phyloP scores from a whole-genome alignment of 495 filamentous ascomycete genomes.

The Podospora pseudocomata region DNA sequence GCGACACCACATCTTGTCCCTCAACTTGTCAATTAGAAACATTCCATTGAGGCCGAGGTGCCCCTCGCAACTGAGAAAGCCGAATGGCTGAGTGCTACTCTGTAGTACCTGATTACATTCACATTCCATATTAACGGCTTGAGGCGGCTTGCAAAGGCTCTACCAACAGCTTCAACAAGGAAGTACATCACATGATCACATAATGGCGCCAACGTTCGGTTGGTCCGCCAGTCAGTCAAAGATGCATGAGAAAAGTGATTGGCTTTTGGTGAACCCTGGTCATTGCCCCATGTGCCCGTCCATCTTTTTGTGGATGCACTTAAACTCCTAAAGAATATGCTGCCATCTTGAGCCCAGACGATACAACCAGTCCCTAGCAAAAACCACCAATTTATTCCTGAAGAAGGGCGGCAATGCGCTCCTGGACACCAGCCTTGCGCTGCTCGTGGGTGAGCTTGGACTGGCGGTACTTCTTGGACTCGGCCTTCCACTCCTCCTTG shows the following conservation, averaged over 20 bases:
- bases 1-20: neutral
- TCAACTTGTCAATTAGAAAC: neutral
- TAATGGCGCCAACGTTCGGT: neutral
- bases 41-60: neutral
- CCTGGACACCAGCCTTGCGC: conserved; percentile 75
- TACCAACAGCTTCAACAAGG: neutral
- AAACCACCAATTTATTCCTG: conserved; percentile 33
- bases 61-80: neutral
- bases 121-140: neutral
- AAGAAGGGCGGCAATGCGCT: conserved; percentile 77
- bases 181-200: neutral
- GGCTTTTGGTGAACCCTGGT: conserved; percentile 34
- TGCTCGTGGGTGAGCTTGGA: conserved; percentile 74
- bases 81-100: too few relatives aligned
- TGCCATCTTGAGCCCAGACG: conserved; percentile 28
- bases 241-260: conserved; percentile 20
- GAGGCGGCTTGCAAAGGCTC: neutral
- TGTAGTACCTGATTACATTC: neutral
- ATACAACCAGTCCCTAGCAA: conserved; percentile 28
- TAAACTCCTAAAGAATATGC: conserved; percentile 33
- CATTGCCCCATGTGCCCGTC: conserved; percentile 25
- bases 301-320: conserved; percentile 12
- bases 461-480: conserved; percentile 83
- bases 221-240: neutral
- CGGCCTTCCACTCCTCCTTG: conserved; percentile 95